Base-by-base conservation (phyloP, 2,329 filamentous ascomycete genomes). In the Aspergillus piperis region DNA sequence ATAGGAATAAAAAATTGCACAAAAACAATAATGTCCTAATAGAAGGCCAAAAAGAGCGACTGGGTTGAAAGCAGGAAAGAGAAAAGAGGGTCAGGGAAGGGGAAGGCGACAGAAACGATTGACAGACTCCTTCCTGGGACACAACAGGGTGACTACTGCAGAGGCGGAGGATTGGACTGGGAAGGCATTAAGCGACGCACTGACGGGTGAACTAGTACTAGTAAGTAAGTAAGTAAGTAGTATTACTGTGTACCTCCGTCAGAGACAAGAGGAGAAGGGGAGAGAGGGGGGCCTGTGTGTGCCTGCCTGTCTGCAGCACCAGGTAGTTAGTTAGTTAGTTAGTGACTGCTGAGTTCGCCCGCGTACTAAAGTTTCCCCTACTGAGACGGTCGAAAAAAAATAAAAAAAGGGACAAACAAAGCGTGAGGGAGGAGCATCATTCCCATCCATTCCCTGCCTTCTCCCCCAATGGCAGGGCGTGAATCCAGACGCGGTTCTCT, bases 41-140 rank as follows among this genome's bases (percentile, higher is more conserved):
- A 39, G 54, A 51, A 57, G 51, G 39, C 54, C 50, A 32, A 62
- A 62, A 62, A 51, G 64, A 62, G 62, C 27, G 60, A 64, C 50
- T 60, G 23, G 25, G 47, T 39, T 54, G n/a, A 54, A 59, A 59
- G 51, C 23, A 58, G 51, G 51, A 41, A 30, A 51, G 49, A 57
- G 30, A 50, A 58, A 48, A 59, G 57, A 57, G 60, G 49, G 30
- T 50, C 47, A 54, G 63, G 42, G 59, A 54, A 61, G 53, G 23
- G 53, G 50, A 59, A 63, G 4, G 57, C 41, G 39, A 53, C 25
- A 55, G 48, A 41, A 54, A 54, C 17, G 11, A 44, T 38, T 54
- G 55, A 54, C 27, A 39, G 44, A 32, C 19, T 44, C 38, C 54
- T 53, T 56, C 36, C 54, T 50, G 54, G 41, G 41, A 44, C 41